Conservation (phyloP, 192 early-diverging fungal species). For the Entomortierella beljakovae region DNA sequence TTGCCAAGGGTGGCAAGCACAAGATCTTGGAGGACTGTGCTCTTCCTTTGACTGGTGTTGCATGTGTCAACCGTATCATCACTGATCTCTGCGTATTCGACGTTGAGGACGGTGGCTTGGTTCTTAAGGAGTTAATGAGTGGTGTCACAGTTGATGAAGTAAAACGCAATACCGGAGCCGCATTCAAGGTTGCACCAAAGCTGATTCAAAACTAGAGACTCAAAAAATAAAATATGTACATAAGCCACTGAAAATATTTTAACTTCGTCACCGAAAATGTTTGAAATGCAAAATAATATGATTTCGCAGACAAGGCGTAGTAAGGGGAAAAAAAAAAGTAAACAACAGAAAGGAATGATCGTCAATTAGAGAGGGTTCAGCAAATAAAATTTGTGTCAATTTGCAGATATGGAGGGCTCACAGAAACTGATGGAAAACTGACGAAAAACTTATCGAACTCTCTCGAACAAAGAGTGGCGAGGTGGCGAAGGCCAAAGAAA, state of each 20-base stretch:
- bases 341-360: neutral
- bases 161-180: constrained; percentile 68
- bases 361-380: neutral
- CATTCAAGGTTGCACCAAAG: constrained; percentile 64
- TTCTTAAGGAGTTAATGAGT: constrained; percentile 72
- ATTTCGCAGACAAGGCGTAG: no score
- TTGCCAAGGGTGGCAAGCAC: constrained; percentile 68
- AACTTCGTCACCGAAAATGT: no score
- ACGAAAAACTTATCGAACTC: neutral
- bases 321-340: neutral
- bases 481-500: neutral
- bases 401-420: no score
- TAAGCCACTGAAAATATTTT: neutral
- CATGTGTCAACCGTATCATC: constrained; percentile 74
- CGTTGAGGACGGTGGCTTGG: constrained; percentile 66
- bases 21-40: constrained; percentile 81
- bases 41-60: constrained; percentile 77
- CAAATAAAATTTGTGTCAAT: no score
- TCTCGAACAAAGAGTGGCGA: neutral
- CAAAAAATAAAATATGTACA: neutral
- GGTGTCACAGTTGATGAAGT: constrained; percentile 75
- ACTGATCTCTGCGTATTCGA: constrained; percentile 79
- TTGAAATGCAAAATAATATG: no score
- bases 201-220: constrained; percentile 38
- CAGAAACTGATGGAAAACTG: constrained; percentile 4